Evolutionary conservation across 2,329 filamentous ascomycete species (phyloP).

Genomic region (Thielaviopsis musarum): DNA sequence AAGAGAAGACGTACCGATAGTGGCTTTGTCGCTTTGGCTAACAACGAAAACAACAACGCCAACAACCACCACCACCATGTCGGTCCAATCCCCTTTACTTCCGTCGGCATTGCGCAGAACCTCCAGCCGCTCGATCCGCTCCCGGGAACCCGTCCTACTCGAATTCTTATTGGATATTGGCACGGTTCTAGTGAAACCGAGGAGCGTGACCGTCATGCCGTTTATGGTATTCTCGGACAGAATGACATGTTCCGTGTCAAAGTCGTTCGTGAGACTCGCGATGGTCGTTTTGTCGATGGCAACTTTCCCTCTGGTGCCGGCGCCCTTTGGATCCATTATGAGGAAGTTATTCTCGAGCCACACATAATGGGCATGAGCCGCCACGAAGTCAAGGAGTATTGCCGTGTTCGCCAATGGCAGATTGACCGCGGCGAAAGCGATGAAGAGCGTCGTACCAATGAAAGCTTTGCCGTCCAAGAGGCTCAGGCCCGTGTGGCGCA

Average conservation of each 20-base stretch:
- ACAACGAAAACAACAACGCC: neutral
- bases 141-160: slow-evolving; percentile 36
- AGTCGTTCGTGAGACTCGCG: slow-evolving; percentile 40
- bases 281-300: slow-evolving; percentile 38
- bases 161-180: slow-evolving; percentile 44
- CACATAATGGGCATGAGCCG: slow-evolving; percentile 35
- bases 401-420: slow-evolving; percentile 42
- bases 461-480: slow-evolving; percentile 33
- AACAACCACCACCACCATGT: neutral
- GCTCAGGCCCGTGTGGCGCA: slow-evolving; percentile 28
- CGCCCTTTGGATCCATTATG: slow-evolving; percentile 44
- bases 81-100: slow-evolving; percentile 8
- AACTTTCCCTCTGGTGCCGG: slow-evolving; percentile 45
- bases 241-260: slow-evolving; percentile 52
- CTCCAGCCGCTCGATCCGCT: slow-evolving; percentile 24
- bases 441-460: slow-evolving; percentile 32
- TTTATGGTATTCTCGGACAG: slow-evolving; percentile 43
- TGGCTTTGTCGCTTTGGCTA: slow-evolving; percentile 8
- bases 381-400: slow-evolving; percentile 46
- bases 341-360: slow-evolving; percentile 41
- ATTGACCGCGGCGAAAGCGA: slow-evolving; percentile 35
- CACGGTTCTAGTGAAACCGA: slow-evolving; percentile 31
- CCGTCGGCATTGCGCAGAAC: slow-evolving; percentile 4
- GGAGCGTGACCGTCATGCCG: slow-evolving; percentile 38
- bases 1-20: slow-evolving; percentile 12